These are phyloP conservation scores for Penicillium olsonii DNA, from an alignment of 2,329 filamentous ascomycete genomes.

Conservation along the genomic window DNA sequence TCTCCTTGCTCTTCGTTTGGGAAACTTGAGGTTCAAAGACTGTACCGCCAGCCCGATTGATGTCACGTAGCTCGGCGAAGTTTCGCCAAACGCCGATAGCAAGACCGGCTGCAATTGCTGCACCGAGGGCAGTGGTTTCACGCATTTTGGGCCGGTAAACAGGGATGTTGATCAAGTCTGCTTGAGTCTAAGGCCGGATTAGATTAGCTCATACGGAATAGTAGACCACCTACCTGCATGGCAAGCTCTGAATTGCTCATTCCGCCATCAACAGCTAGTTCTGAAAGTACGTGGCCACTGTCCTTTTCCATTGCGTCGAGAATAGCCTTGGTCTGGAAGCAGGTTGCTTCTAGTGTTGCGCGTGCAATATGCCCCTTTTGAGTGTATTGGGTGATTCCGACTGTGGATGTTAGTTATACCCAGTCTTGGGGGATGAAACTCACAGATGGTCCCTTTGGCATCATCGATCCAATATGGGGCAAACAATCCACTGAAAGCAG, in stretches of 20 bases:
- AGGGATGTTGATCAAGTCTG: slow-evolving; percentile 79
- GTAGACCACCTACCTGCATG: slow-evolving; percentile 65
- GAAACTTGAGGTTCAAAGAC: slow-evolving; percentile 68
- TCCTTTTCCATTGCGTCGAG: slow-evolving; percentile 91
- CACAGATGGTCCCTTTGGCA: slow-evolving; percentile 82
- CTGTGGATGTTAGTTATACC: slow-evolving; percentile 40
- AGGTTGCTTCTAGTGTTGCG: slow-evolving; percentile 85
- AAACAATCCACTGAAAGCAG: slow-evolving; percentile 86
- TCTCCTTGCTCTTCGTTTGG: slow-evolving; percentile 54
- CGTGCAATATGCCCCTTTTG: slow-evolving; percentile 83
- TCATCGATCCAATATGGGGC: slow-evolving; percentile 95
- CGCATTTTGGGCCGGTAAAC: slow-evolving; percentile 85
- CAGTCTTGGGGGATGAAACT: slow-evolving; percentile 29
- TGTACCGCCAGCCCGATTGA: slow-evolving; percentile 69
- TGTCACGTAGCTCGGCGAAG: slow-evolving; percentile 70
- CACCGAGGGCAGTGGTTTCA: slow-evolving; percentile 85
- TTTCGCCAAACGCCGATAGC: slow-evolving; percentile 75
- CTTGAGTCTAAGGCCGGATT: slow-evolving; percentile 61
- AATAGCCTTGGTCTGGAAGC: slow-evolving; percentile 90
- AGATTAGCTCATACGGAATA: slow-evolving; percentile 16
- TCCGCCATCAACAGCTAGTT: slow-evolving; percentile 82
- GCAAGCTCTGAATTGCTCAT: slow-evolving; percentile 85
- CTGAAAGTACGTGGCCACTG: slow-evolving; percentile 72
- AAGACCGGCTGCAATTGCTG: slow-evolving; percentile 84
- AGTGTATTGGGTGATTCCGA: slow-evolving; percentile 83